A percentile compares a stretch with the other conserved stretches of the same genome.
Conservation (phyloP, 495 filamentous ascomycete species). For the Lindgomyces ingoldianus region DNA sequence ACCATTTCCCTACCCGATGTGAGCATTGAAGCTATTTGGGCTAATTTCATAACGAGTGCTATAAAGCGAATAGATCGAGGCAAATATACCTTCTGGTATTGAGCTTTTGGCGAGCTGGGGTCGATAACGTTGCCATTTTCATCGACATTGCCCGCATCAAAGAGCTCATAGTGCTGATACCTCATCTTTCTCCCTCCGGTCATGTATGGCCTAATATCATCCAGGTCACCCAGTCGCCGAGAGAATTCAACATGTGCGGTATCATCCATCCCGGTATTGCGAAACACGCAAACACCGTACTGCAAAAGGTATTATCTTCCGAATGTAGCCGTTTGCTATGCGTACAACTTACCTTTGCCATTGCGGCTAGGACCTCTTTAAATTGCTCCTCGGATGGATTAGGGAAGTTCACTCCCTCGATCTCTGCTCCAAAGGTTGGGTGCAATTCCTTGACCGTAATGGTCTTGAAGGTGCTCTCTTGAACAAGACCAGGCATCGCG, state of each 20-base stretch:
- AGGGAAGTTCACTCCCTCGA: constrained; percentile 53
- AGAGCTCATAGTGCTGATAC: constrained; percentile 53
- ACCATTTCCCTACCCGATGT: constrained; percentile 46
- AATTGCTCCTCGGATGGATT: constrained; percentile 50
- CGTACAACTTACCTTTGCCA: constrained; percentile 54
- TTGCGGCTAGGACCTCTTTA: constrained; percentile 48
- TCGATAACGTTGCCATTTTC: constrained; percentile 46
- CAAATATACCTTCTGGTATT: constrained; percentile 14
- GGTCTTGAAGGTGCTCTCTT: constrained; percentile 34
- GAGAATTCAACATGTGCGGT: constrained; percentile 55
- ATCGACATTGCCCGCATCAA: constrained; percentile 60
- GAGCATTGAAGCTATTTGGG: not conserved
- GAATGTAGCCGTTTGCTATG: too few relatives aligned
- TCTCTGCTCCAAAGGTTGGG: constrained; percentile 57
- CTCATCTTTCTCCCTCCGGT: constrained; percentile 49
- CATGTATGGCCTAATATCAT: constrained; percentile 57
- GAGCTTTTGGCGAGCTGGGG: constrained; percentile 41
- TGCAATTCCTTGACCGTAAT: constrained; percentile 51
- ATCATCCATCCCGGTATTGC: constrained; percentile 55
- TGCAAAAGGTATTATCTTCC: constrained; percentile 27
- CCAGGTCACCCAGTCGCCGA: constrained; percentile 56
- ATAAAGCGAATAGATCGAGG: too few relatives aligned
- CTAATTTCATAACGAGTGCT: not conserved
- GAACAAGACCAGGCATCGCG: constrained; percentile 27
- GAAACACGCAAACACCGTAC: constrained; percentile 61